These are phyloP conservation scores for Hymenoscyphus scutula DNA, from an alignment of 2,329 filamentous ascomycete species.

Conservation along the genomic window DNA sequence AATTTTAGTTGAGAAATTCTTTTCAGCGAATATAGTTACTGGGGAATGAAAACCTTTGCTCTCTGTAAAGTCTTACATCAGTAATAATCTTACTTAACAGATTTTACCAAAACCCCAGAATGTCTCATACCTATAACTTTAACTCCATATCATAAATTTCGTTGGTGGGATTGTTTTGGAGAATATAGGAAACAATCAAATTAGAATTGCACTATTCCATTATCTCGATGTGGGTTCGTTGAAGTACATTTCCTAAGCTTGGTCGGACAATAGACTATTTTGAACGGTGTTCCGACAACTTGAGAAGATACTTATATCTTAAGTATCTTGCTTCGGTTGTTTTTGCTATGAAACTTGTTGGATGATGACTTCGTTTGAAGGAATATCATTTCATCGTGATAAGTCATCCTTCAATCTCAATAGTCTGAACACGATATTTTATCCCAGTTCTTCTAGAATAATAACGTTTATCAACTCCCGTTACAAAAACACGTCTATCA, in stretches of 20 bases:
- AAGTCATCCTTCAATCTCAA: neutral
- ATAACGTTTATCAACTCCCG: too few species aligned
- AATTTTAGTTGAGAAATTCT: too few species aligned
- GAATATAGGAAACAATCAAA: neutral
- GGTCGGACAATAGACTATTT: neutral
- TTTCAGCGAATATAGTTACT: too few species aligned
- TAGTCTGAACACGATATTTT: too few species aligned
- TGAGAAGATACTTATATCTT: neutral
- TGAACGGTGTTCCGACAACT: neutral
- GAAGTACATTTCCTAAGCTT: neutral
- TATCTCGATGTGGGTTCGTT: neutral
- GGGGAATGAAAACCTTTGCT: too few species aligned
- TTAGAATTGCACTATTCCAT: neutral
- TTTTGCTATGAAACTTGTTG: neutral
- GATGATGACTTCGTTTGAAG: neutral
- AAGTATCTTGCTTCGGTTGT: neutral
- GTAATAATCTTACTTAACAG: neutral
- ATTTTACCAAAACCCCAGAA: neutral
- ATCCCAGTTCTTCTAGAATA: neutral
- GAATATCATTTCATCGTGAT: neutral
- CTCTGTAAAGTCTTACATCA: too few species aligned
- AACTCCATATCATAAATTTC: neutral
- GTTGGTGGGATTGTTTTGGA: neutral
- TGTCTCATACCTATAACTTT: too few species aligned
- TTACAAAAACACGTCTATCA: neutral